Evolutionary conservation across 108 stramenopile species (phyloP), one percentile per base, ranked within the genome.

Genomic region (Fragilaria crotonensis): DNA sequence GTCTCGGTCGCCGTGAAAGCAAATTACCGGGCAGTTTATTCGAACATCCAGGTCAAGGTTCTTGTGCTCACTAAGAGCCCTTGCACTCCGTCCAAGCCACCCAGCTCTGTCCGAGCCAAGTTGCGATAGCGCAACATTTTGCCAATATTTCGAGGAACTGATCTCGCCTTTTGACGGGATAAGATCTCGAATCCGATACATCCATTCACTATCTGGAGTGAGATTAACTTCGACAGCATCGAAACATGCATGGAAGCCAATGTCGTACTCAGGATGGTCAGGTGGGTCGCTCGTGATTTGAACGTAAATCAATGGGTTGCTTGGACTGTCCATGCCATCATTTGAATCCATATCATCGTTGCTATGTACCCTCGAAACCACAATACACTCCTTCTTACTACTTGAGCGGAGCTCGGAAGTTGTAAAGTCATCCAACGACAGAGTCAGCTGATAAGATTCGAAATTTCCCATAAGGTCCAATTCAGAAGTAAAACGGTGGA

Each of bases 41-140:
- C 20, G 26, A 19, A 85, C 52, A 36, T 75, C 63, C 3, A 77
- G 51, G 56, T 80, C 75, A 51, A 82, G 41, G 25, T 76, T 75
- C 44, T 69, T 73, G 57, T 75, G 80, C 5, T 76, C 59, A 4
- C 23, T 30, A 22, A 76, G 29, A 20, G 63, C 75, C 23, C 67
- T 60, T 25, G 67, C 64, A 2, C 69, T 72, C 49, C 78, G 79
- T 33, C 71, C 71, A 48, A 62, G 33, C 14, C 70, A 45, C 4
- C 61, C 63, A 2, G 64, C 33, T 28, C 64, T 64, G 18, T 70
- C 70, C 17, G 75, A 66, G n/a, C 62, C 56, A 22, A 79, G 32
- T 48, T 71, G 68, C 5, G 82, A 77, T 5, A 77, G 30, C 1
- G 60, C 64, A 2, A 83, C 33, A 41, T 70, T 71, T 49, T 67